Conservation (phyloP, 2,329 filamentous ascomycete genomes). For the Monosporascus sp. region DNA sequence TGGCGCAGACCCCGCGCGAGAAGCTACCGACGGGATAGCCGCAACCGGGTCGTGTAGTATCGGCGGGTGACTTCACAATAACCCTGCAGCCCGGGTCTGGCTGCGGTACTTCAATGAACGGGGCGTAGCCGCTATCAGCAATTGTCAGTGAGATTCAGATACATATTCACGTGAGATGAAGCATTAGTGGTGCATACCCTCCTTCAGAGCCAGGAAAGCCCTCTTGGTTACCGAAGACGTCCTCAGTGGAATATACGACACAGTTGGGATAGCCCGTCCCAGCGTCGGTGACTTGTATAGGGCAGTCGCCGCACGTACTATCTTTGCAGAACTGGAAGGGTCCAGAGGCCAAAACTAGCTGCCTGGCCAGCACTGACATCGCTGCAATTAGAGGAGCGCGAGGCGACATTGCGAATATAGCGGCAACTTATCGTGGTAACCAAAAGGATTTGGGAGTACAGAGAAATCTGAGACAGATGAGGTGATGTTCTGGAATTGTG, state of each 20-base stretch:
- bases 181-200: neutral
- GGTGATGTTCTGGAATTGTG: too few species aligned
- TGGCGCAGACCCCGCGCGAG: neutral
- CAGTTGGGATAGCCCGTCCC: conserved; percentile 3
- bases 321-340: conserved; percentile 1
- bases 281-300: neutral
- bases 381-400: too few species aligned
- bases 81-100: neutral
- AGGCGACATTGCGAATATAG: too few species aligned
- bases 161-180: too few species aligned
- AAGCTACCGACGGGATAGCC: neutral
- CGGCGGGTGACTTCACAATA: neutral
- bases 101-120: neutral
- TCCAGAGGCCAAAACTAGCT: neutral
- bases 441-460: too few species aligned
- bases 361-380: neutral
- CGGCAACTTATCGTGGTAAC: too few species aligned
- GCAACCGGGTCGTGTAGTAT: neutral
- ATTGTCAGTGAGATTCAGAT: neutral
- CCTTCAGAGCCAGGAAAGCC: neutral
- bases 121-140: neutral
- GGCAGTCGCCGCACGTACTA: neutral
- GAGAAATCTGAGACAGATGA: too few species aligned
- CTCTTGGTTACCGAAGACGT: neutral
- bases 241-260: neutral